Evolutionary conservation across 495 filamentous ascomycete genomes (phyloP), one percentile per base, ranked within the genome.

Genomic region (Daldinia grandis): DNA sequence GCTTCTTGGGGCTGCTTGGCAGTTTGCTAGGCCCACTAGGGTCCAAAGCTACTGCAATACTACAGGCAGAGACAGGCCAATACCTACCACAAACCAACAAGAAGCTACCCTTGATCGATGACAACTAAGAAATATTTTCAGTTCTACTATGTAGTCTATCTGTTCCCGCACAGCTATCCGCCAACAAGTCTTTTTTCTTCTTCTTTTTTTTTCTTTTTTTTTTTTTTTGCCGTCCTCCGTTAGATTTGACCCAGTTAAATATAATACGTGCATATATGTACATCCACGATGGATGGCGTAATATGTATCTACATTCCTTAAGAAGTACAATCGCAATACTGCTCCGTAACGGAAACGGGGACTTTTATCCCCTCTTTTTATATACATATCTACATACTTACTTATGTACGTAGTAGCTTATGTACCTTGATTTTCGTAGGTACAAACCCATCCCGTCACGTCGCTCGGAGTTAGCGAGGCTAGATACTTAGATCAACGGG

Each of bases 381-480:
- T 21, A 44, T 47, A 21, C 19, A 21, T 19, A n/a, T n/a, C n/a
- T n/a, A n/a, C n/a, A n/a, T n/a, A n/a, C n/a, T n/a, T n/a, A n/a
- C n/a, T n/a, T n/a, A n/a, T n/a, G n/a, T n/a, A 24, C 3, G 19
- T 24, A 19, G n/a, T 47, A 21, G 42, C 17, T 47, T 7, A 47
- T 21, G 8, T 21, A 47, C 42, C 19, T 40, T 40, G 15, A 5
- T 17, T n/a, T 40, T 40, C 8, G 17, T 47, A 47, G 42, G 42
- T 55, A 55, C 51, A 55, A 31, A 55, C 28, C 28, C 9, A 55
- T 54, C 50, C 2, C 25, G 44, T 62, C 12, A 63, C 60, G 33
- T 31, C 37, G 17, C 12, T 64, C 67, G 67, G 67, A 70, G 55
- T 70, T 70, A 70, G 67, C 67, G 61, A 70, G 53, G 30, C 30